These are phyloP conservation scores for Pseudogymnoascus sp. DNA, from an alignment of 2,329 filamentous ascomycete genomes.

Conservation along the genomic window DNA sequence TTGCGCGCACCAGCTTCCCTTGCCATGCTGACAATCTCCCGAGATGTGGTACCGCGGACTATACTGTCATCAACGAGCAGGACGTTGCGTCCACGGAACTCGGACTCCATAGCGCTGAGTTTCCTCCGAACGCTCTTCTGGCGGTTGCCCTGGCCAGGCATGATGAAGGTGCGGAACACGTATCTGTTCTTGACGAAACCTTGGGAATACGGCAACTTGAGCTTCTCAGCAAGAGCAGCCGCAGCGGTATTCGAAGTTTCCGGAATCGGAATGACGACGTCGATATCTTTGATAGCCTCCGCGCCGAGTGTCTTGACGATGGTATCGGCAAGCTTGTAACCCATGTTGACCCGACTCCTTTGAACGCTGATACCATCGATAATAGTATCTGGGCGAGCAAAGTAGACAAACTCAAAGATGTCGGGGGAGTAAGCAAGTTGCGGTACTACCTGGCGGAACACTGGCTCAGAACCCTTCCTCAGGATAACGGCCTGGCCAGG, in stretches of 20 bases:
- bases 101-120: conserved; percentile 76
- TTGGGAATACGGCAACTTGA: conserved; percentile 71
- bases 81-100: conserved; percentile 76
- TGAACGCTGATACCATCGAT: conserved; percentile 89
- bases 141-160: conserved; percentile 72
- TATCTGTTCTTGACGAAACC: conserved; percentile 88
- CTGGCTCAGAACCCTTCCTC: conserved; percentile 65
- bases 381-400: conserved; percentile 71
- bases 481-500: conserved; percentile 84
- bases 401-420: conserved; percentile 85
- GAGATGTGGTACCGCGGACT: conserved; percentile 75
- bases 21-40: conserved; percentile 78
- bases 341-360: conserved; percentile 80
- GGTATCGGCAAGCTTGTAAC: conserved; percentile 68
- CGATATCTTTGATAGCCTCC: conserved; percentile 67
- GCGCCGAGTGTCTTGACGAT: conserved; percentile 62
- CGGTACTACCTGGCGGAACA: conserved; percentile 68
- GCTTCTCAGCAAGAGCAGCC: conserved; percentile 63
- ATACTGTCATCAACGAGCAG: conserved; percentile 85
- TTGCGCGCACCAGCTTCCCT: conserved; percentile 75
- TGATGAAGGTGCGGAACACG: conserved; percentile 81
- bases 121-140: conserved; percentile 87
- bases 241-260: conserved; percentile 81
- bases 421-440: conserved; percentile 71
- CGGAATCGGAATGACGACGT: conserved; percentile 76